A percentile compares a stretch with the other conserved stretches of the same genome.
phyloP scores from a whole-genome alignment of 2,329 filamentous ascomycete species.

The Periglandula ipomoeae region DNA sequence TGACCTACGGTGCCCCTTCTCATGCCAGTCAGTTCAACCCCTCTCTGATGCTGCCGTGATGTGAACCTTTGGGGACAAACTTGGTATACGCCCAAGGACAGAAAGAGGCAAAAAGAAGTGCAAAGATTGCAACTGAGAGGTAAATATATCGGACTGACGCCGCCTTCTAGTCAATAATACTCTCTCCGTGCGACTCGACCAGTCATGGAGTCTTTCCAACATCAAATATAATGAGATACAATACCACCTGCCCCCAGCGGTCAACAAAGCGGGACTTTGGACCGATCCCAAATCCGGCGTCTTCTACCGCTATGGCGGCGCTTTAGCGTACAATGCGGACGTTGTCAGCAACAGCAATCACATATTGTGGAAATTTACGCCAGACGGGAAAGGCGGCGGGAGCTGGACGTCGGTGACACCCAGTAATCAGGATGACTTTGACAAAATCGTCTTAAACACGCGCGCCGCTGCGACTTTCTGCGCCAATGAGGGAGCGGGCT shows the following conservation, averaged over 20 bases:
- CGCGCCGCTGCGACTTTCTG: conserved; percentile 19
- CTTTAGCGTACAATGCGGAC: conserved; percentile 10
- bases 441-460: conserved; percentile 23
- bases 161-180: conserved; percentile 20
- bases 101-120: no score
- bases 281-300: conserved; percentile 17
- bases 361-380: conserved; percentile 22
- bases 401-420: conserved; percentile 20
- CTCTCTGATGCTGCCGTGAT: background rate
- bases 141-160: background rate
- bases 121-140: no score
- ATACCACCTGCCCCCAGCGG: conserved; percentile 18
- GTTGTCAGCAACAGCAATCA: conserved; percentile 3
- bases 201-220: conserved; percentile 25
- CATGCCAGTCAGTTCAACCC: conserved; percentile 7
- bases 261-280: conserved; percentile 24
- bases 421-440: conserved; percentile 22
- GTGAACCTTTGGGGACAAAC: background rate
- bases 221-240: conserved; percentile 19
- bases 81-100: no score
- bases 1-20: background rate
- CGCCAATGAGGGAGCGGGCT: conserved; percentile 15
- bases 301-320: conserved; percentile 27
- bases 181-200: conserved; percentile 22
- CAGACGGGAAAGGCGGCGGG: conserved; percentile 24